Evolutionary conservation across 345 rosid genomes (phyloP), one percentile per base, ranked within the genome.

Genomic region (Lepidium aucheri): DNA sequence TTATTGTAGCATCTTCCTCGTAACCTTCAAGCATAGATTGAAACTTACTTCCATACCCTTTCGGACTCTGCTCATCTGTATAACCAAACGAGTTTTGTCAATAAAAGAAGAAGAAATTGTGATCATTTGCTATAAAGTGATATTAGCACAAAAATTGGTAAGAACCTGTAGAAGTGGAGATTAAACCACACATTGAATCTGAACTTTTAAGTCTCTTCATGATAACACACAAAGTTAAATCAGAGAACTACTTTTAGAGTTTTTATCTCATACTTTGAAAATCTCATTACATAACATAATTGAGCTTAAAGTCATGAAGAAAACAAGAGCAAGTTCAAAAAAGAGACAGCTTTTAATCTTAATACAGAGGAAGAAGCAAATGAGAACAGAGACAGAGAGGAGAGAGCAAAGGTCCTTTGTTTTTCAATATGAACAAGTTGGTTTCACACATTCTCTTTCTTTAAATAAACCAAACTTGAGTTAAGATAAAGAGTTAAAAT

Each of bases 181-280:
- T 85, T 72, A 89, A 78, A 77, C 84, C 95, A 65, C 95, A 91
- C 81, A 86, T 40, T 53, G 97, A 90, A 78, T 88, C 98, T 67
- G 97, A 85, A 76, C 91, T 90, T 66, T 77, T 82, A 66, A 80
- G 90, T 76, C 96, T 85, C 85, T 93, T 93, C 98, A 90, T 92
- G 78, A 35, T 92, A 77, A 32, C 69, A 32, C 39, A 32, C 39
- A 4, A 22, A 15, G 11, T 32, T 13, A 3, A 3, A 40, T 64
- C 67, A 49, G 53, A 43, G 43, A n/a, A 38, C 22, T 20, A 20
- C 22, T n/a, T 55, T 5, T 34, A 11, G 8, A 33, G 38, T 44
- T 13, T 34, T 26, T 1, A n/a, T 18, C 3, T 9, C 15, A 3
- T 14, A 8, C 10, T 42, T 40, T 10, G 50, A 41, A 60, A 12